Evolutionary conservation across 345 rosid species (phyloP), one percentile per base, ranked within the genome.

Genomic region (Salix purpurea): DNA sequence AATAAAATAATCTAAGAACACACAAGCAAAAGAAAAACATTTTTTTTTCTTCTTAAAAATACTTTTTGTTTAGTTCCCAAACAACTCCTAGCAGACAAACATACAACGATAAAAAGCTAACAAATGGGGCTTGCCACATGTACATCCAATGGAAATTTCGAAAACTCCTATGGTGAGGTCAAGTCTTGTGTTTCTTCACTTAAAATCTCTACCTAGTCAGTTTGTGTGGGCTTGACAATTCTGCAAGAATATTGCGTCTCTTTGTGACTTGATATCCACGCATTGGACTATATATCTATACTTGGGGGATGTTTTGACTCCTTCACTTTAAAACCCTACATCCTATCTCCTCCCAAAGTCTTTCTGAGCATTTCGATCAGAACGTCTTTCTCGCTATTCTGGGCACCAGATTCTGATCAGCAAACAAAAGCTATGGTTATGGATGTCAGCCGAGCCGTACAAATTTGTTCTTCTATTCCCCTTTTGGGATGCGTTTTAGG

Each of bases 401-500:
- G 14, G 28, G 23, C 12, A 10, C 14, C 64, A 10, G 23, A 7
- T 58, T 58, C 11, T 58, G 64, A 58, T 58, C 64, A 58, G 64
- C 14, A 10, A 23, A 23, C 64, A 23, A n/a, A 58, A 58, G 28
- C 64, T 58, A 56, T 28, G 32, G 69, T 14, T 19, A 77, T 78
- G 81, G 71, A 48, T 68, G 74, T 78, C 46, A 71, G 60, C 18
- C 70, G 75, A 69, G 72, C 67, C 61, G 34, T 69, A 1, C 36
- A 36, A 5, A 2, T 10, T 2, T 76, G 78, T 65, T 76, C 80
- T 26, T 83, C 74, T 48, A 16, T 76, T 54, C 85, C 81, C 13
- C 21, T 83, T n/a, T 1, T 79, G 28, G 74, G 83, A 21, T 70
- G 74, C 36, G 14, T 61, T 9, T 16, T 74, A 14, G 37, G 39